Evolutionary conservation across 805 yeast species (phyloP).

Genomic region (Candida manassasensis): DNA sequence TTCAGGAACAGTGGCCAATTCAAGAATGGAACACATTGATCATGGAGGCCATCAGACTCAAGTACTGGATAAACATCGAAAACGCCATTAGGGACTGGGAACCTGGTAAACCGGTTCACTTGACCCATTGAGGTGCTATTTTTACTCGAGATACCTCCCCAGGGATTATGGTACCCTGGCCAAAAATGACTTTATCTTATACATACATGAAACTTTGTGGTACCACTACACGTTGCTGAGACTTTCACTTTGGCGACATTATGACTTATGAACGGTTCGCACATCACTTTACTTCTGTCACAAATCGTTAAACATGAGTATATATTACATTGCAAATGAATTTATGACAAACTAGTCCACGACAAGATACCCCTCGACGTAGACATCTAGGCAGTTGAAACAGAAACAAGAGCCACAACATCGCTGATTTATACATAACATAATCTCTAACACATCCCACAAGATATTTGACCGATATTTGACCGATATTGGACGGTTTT

Average conservation of each 20-base stretch:
- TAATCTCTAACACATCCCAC: too few relatives aligned
- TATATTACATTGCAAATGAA: conserved; percentile 1
- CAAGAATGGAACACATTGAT: conserved; percentile 55
- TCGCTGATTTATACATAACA: too few relatives aligned
- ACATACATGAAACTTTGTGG: neutral
- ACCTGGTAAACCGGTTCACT: conserved; percentile 58
- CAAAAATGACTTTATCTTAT: conserved; percentile 17
- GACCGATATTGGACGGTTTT: too few relatives aligned
- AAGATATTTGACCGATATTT: too few relatives aligned
- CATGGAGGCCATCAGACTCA: conserved; percentile 62
- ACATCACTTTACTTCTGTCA: neutral
- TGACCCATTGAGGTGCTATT: too few relatives aligned
- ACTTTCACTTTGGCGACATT: conserved; percentile 1
- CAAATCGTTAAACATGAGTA: neutral
- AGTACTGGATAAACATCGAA: conserved; percentile 79
- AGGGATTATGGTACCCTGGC: too few relatives aligned
- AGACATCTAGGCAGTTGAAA: too few relatives aligned
- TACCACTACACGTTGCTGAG: neutral
- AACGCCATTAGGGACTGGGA: conserved; percentile 76
- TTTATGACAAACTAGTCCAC: neutral
- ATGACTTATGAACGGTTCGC: too few relatives aligned
- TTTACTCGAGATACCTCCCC: too few relatives aligned
- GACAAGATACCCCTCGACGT: too few relatives aligned
- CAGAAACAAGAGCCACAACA: too few relatives aligned
- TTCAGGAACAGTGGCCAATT: conserved; percentile 19